These are phyloP conservation scores for Penicillium corylophilum DNA, from an alignment of 2,329 filamentous ascomycete genomes.

Conservation along the genomic window DNA sequence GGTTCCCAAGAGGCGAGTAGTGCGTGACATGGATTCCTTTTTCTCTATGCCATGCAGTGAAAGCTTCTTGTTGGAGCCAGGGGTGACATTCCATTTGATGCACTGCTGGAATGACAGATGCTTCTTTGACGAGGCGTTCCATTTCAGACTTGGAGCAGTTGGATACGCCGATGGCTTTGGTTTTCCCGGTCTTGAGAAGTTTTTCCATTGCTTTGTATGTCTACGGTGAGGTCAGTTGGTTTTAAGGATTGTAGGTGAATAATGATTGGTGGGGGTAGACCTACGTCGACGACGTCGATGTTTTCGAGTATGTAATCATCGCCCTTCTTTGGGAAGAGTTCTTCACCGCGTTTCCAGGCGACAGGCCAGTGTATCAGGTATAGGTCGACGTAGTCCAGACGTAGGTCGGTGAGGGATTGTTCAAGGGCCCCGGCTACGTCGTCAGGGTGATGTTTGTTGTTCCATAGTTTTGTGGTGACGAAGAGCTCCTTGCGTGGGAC, in stretches of 20 bases:
- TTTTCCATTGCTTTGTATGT: constrained; percentile 55
- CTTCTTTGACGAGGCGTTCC: constrained; percentile 47
- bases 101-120: constrained; percentile 47
- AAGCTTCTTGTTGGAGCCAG: constrained; percentile 52
- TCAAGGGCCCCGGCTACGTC: constrained; percentile 62
- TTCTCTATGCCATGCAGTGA: constrained; percentile 50
- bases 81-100: constrained; percentile 56
- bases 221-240: constrained; percentile 16
- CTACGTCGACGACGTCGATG: constrained; percentile 51
- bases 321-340: constrained; percentile 48
- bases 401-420: constrained; percentile 62
- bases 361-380: constrained; percentile 69
- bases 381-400: constrained; percentile 66
- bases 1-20: constrained; percentile 57
- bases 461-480: constrained; percentile 68
- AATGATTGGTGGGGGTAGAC: constrained; percentile 1
- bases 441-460: constrained; percentile 61
- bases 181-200: constrained; percentile 42
- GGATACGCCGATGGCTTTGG: constrained; percentile 53
- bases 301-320: constrained; percentile 45
- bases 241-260: too few species aligned
- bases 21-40: constrained; percentile 56
- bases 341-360: constrained; percentile 52
- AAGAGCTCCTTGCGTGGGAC: constrained; percentile 65
- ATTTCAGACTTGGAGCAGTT: constrained; percentile 53